These are phyloP conservation scores for Aspergillus aculeatinus DNA, from an alignment of 2,329 filamentous ascomycete genomes.

Conservation along the genomic window DNA sequence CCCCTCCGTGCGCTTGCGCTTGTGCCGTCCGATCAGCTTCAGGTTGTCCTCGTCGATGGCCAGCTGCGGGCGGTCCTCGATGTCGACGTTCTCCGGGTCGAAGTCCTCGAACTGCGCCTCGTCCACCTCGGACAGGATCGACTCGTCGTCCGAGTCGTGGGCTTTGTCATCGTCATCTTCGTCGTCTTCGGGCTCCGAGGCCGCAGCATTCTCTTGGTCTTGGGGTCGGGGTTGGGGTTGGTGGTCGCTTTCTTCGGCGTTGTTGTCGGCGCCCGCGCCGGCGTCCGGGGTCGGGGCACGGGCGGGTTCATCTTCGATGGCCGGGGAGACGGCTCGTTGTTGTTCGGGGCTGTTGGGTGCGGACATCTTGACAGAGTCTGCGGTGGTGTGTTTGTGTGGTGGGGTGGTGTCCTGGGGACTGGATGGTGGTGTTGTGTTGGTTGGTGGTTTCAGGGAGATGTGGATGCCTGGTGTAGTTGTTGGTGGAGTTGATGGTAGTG, in stretches of 20 bases:
- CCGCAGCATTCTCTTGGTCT: constrained; percentile 2
- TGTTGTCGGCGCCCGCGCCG: constrained; percentile 20
- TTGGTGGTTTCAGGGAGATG: not conserved
- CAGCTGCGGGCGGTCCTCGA: constrained; percentile 59
- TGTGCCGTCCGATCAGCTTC: constrained; percentile 61
- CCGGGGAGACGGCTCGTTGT: constrained; percentile 23
- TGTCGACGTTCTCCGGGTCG: constrained; percentile 59
- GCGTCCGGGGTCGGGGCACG: constrained; percentile 29
- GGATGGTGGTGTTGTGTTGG: not conserved
- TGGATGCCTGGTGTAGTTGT: not conserved
- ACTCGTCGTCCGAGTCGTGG: constrained; percentile 58
- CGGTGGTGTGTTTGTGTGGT: not conserved
- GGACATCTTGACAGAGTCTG: constrained; percentile 32
- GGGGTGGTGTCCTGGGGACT: not conserved
- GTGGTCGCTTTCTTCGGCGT: not conserved
- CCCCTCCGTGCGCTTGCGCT: constrained; percentile 62
- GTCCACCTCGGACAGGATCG: constrained; percentile 62
- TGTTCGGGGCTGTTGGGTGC: constrained; percentile 36
- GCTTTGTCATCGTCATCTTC: constrained; percentile 26
- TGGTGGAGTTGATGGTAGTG: not conserved
- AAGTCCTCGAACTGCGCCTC: constrained; percentile 66
- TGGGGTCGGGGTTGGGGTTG: not conserved
- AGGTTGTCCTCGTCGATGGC: constrained; percentile 63
- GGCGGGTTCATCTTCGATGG: constrained; percentile 23
- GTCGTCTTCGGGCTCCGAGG: constrained; percentile 24